Evolutionary conservation across 495 filamentous ascomycete species (phyloP).

Genomic region (Hypoxylon fuscum): DNA sequence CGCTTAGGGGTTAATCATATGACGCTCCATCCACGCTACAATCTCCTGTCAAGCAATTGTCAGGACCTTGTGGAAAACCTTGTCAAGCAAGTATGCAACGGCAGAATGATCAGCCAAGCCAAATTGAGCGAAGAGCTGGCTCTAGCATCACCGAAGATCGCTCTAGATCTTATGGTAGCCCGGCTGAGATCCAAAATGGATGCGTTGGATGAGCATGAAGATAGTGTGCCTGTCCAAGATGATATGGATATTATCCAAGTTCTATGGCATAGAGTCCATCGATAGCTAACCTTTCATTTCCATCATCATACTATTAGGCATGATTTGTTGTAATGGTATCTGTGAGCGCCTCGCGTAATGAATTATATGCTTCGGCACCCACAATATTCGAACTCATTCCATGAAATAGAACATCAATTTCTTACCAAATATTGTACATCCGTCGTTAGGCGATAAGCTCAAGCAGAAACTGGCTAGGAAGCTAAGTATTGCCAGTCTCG

Average conservation of each 20-base stretch:
- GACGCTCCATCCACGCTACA: slow-evolving; percentile 34
- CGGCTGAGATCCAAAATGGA: slow-evolving; percentile 32
- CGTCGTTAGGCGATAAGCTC: no score
- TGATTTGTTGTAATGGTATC: background rate
- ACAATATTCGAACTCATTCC: no score
- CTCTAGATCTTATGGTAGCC: slow-evolving; percentile 35
- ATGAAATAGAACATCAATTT: no score
- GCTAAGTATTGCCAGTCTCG: no score
- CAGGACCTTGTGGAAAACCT: slow-evolving; percentile 38
- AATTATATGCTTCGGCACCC: no score
- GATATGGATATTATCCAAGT: slow-evolving; percentile 25
- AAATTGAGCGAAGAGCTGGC: slow-evolving; percentile 36
- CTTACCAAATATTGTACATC: no score
- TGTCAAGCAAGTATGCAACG: slow-evolving; percentile 33
- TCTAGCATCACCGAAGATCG: slow-evolving; percentile 32
- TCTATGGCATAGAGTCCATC: slow-evolving; percentile 23
- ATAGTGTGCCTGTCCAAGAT: slow-evolving; percentile 27
- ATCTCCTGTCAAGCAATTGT: slow-evolving; percentile 37
- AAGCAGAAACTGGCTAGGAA: no score
- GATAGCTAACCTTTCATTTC: background rate
- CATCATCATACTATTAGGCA: background rate
- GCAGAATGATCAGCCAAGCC: slow-evolving; percentile 33
- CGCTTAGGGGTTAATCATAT: slow-evolving; percentile 35
- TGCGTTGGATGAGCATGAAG: slow-evolving; percentile 21
- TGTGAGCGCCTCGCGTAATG: background rate